These are phyloP conservation scores for Escallonia rubra DNA, from an alignment of 129 eudicot species.

Conservation along the genomic window DNA sequence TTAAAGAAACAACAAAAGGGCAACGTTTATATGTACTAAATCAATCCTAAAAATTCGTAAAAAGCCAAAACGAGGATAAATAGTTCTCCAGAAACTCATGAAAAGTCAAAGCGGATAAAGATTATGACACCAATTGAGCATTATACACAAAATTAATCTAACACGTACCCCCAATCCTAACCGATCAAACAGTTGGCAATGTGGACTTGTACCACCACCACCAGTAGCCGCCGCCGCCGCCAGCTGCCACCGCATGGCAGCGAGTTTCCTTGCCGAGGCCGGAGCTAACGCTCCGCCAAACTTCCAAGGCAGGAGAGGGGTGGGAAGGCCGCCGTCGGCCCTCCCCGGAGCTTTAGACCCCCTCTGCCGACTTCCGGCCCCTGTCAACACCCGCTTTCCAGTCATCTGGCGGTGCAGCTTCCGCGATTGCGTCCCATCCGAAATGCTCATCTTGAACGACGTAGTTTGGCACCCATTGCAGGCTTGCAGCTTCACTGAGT, in stretches of 20 bases:
- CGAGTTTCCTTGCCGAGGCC: conserved; percentile 25
- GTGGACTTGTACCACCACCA: conserved; percentile 5
- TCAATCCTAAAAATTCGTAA: too few relatives aligned
- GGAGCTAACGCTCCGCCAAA: not conserved
- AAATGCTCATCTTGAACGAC: too few relatives aligned
- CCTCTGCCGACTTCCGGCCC: not conserved
- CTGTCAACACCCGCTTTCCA: not conserved
- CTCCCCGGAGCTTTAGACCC: not conserved
- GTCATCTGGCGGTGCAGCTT: not conserved
- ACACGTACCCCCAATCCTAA: conserved; percentile 9
- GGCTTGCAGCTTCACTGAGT: too few relatives aligned
- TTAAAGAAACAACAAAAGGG: too few relatives aligned
- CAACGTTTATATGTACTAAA: too few relatives aligned
- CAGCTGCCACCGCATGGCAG: conserved; percentile 24
- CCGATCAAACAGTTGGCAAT: conserved; percentile 5
- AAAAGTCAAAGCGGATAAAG: too few relatives aligned
- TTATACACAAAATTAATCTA: too few relatives aligned
- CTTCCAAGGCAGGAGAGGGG: not conserved
- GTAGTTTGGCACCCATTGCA: too few relatives aligned
- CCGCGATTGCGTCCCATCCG: not conserved
- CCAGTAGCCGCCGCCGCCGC: not conserved
- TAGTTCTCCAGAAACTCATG: too few relatives aligned
- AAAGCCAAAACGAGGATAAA: too few relatives aligned
- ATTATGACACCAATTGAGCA: too few relatives aligned
- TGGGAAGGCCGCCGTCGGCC: too few relatives aligned